A percentile compares a stretch with the other conserved stretches of the same genome.
Conservation (phyloP, 805 yeast species). For the Saturnispora kantuleensis region DNA sequence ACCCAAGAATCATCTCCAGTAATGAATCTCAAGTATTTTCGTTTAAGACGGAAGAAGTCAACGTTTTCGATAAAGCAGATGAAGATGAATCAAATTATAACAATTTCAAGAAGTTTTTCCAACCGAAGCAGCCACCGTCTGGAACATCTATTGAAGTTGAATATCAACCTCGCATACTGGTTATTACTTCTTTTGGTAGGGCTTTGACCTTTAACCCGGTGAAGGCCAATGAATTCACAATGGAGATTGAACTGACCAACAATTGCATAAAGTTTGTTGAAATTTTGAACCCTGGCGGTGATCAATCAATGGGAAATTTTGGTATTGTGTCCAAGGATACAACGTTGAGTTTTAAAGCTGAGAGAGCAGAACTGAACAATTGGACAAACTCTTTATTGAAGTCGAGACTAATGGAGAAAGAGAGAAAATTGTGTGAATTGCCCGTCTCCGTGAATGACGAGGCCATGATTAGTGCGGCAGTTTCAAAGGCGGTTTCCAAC, state of each 20-base stretch:
- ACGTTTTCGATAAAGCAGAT: slow-evolving; percentile 13
- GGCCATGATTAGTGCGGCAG: slow-evolving; percentile 30
- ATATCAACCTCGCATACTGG: slow-evolving; percentile 38
- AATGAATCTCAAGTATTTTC: slow-evolving; percentile 23
- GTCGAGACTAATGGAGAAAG: slow-evolving; percentile 39
- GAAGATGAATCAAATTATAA: slow-evolving; percentile 15
- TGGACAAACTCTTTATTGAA: slow-evolving; percentile 52
- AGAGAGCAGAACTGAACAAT: slow-evolving; percentile 36
- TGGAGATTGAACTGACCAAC: slow-evolving; percentile 46
- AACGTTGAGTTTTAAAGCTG: slow-evolving; percentile 49
- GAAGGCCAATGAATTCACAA: slow-evolving; percentile 35
- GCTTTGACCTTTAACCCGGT: slow-evolving; percentile 40
- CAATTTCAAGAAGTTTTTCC: slow-evolving; percentile 24
- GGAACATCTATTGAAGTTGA: slow-evolving; percentile 9
- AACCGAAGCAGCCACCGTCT: slow-evolving; percentile 7
- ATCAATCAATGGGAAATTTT: slow-evolving; percentile 35
- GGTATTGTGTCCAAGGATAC: slow-evolving; percentile 47
- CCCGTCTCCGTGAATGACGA: slow-evolving; percentile 28
- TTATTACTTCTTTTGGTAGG: slow-evolving; percentile 57
- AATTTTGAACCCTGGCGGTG: slow-evolving; percentile 32
- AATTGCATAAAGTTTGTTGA: slow-evolving; percentile 51
- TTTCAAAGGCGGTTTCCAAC: slow-evolving; percentile 23
- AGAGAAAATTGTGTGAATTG: slow-evolving; percentile 30
- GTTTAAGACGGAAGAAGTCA: slow-evolving; percentile 15
- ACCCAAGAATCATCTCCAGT: slow-evolving; percentile 9